Conservation (phyloP, 2,329 filamentous ascomycete genomes). For the Stagonosporopsis chrysanthemi region DNA sequence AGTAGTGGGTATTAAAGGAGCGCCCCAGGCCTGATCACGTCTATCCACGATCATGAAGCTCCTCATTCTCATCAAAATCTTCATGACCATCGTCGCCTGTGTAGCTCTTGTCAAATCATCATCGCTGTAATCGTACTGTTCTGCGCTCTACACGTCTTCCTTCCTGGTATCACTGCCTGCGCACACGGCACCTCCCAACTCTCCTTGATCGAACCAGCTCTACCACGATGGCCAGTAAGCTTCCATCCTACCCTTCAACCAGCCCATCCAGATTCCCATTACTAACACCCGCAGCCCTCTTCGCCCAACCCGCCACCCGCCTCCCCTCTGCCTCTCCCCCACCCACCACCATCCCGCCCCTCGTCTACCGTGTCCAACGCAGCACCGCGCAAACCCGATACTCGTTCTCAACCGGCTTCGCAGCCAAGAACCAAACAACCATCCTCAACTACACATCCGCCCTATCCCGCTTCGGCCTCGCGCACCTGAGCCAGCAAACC, state of each 20-base stretch:
- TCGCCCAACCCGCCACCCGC: conserved; percentile 9
- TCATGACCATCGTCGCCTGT: not conserved
- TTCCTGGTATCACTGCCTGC: not conserved
- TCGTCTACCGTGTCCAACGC: conserved; percentile 45
- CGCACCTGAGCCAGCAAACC: conserved; percentile 43
- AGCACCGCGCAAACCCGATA: conserved; percentile 41
- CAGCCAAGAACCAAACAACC: conserved; percentile 46
- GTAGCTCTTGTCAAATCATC: not conserved
- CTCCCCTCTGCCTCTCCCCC: conserved; percentile 14
- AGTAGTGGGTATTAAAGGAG: not conserved
- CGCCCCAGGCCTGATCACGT: not conserved
- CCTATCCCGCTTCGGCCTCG: conserved; percentile 38
- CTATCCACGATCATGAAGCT: not conserved
- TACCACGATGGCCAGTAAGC: conserved; percentile 26
- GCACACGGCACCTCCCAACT: not conserved
- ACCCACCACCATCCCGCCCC: conserved; percentile 34
- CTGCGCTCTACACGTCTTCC: too few species aligned
- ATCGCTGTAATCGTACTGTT: not conserved
- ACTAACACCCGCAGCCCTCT: conserved; percentile 20
- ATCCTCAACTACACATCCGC: conserved; percentile 37
- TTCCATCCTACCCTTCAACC: not conserved
- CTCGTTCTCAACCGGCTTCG: conserved; percentile 41
- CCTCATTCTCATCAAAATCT: not conserved
- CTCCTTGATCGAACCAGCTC: not conserved
- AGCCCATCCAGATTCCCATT: not conserved